Evolutionary conservation across 805 yeast species (phyloP), one percentile per base, ranked within the genome.

Genomic region (Metschnikowia lachancei): DNA sequence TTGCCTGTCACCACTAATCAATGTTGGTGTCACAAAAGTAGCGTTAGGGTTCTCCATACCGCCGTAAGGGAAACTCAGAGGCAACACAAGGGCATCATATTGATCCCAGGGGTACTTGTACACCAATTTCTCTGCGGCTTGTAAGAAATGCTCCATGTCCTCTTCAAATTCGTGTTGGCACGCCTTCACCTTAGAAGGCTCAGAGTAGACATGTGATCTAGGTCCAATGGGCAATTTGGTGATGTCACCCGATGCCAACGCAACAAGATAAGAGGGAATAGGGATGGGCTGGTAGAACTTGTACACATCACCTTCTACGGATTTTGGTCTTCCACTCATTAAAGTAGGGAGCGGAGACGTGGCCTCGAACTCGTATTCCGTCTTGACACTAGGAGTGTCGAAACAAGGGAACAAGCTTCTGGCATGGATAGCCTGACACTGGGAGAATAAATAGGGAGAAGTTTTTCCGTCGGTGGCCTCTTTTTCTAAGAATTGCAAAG

Each of bases 41-140:
- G 88, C 81, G 60, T 89, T 88, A 50, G 96, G 95, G 60, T 88
- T 87, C 68, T 90, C 96, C 96, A 90, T 90, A 45, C 97, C 97
- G 52, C 96, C 96, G 59, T 87, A 90, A 2, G 96, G 95, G 67
- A 80, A 77, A 7, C 81, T 79, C 45, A 83, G 77, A 2, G 95
- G 96, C 53, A 89, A 78, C 28, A 90, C 82, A 34, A 90, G 72
- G 26, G 88, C 85, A 60, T 89, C 91, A 63, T 85, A 90, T 32
- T 81, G 82, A 47, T 79, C 76, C 96, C 96, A 90, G 59, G 87
- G 94, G 65, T 90, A 90, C 2, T 81, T 78, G 59, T 83, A 87
- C 14, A 87, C 83, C 36, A 87, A 69, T 20, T 75, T 69, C 64
- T 90, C 97, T 9, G 96, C 95, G 14, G 85, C 77, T 57, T 77